Evolutionary conservation across 1,284 basidiomycete species (phyloP).

Genomic region (Amylostereum areolatum): DNA sequence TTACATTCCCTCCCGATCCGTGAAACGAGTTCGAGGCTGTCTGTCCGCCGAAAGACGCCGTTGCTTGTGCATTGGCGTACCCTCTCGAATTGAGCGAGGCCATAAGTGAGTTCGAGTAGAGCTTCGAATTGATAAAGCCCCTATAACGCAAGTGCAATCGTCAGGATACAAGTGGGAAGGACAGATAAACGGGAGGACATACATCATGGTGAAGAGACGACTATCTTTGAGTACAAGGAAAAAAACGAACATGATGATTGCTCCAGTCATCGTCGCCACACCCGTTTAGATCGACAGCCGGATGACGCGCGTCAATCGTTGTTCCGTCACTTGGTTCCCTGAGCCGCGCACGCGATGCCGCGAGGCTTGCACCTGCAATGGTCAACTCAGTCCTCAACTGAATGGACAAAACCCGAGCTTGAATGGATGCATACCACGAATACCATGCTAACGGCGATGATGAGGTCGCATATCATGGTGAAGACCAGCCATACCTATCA

Average conservation of each 20-base stretch:
- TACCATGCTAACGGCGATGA: background rate
- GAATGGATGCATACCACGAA: background rate
- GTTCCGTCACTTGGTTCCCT: background rate
- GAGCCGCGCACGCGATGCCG: background rate
- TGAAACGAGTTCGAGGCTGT: too few species aligned
- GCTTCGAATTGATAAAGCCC: constrained; percentile 1
- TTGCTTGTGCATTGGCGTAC: too few species aligned
- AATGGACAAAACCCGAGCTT: background rate
- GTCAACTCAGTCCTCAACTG: background rate
- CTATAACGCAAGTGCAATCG: background rate
- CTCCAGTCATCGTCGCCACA: background rate
- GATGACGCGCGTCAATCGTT: background rate
- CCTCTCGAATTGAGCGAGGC: background rate
- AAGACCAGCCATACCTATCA: background rate
- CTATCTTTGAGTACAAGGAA: background rate
- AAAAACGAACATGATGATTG: background rate
- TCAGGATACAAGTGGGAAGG: background rate
- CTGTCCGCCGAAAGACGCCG: too few species aligned
- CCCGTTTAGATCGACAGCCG: background rate
- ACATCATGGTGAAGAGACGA: background rate
- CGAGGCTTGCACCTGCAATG: background rate
- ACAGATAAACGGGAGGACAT: background rate
- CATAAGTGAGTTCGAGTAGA: background rate
- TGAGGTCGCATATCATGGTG: background rate
- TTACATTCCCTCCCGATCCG: too few species aligned